These are phyloP conservation scores for Naumovozyma baii DNA, from an alignment of 805 yeast species.

Conservation along the genomic window DNA sequence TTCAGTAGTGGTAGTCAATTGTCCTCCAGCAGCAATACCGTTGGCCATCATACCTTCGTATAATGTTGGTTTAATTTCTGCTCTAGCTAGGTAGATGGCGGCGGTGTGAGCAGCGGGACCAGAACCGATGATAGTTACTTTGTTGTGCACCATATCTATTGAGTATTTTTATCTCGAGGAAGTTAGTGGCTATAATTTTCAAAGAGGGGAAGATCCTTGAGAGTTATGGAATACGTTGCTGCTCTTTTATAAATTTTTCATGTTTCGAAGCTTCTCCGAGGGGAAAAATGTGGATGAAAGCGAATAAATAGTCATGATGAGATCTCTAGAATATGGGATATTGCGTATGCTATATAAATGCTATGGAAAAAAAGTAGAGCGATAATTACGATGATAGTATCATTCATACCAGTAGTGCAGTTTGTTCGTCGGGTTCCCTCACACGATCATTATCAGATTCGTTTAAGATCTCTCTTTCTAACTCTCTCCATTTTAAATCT, in stretches of 20 bases:
- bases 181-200: no score
- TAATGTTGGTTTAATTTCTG: constrained; percentile 85
- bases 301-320: no score
- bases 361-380: no score
- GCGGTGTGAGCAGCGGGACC: constrained; percentile 99
- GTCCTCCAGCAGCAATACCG: constrained; percentile 99
- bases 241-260: no score
- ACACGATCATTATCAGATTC: not conserved
- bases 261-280: no score
- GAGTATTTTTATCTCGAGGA: no score
- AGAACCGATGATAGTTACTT: constrained; percentile 84
- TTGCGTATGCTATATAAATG: no score
- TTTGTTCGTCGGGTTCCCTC: not conserved
- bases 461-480: constrained; percentile 15
- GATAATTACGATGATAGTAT: no score
- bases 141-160: constrained; percentile 78
- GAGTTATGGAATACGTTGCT: no score
- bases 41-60: constrained; percentile 95
- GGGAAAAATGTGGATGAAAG: no score
- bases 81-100: constrained; percentile 92
- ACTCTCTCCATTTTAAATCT: constrained; percentile 21
- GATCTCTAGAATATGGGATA: no score
- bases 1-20: constrained; percentile 96
- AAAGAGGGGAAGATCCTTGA: no score
- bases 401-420: constrained; percentile 1